These are phyloP conservation scores for Ailanthus altissimus DNA, from an alignment of 345 rosid species.

Conservation along the genomic window DNA sequence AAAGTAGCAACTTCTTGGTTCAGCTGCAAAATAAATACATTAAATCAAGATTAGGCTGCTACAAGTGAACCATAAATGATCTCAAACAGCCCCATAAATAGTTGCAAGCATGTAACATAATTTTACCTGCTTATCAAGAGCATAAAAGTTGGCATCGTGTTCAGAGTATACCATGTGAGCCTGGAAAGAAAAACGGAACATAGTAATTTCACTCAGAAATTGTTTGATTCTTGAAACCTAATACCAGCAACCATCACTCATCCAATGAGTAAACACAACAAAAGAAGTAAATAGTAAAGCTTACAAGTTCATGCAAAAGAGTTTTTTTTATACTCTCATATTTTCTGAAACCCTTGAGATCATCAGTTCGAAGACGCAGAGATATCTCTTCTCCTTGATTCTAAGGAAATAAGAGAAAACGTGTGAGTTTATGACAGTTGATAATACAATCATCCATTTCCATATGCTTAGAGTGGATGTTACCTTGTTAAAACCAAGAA, in stretches of 20 bases:
- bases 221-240: neutral
- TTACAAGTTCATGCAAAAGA: constrained; percentile 92
- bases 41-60: constrained; percentile 9
- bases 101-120: neutral
- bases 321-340: constrained; percentile 88
- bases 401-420: constrained; percentile 37
- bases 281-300: constrained; percentile 20
- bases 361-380: constrained; percentile 94
- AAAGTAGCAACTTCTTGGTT: constrained; percentile 79
- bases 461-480: neutral
- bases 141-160: constrained; percentile 82
- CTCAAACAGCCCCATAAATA: neutral
- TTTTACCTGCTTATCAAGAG: constrained; percentile 81
- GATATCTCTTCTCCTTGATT: constrained; percentile 97
- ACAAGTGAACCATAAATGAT: constrained; percentile 16
- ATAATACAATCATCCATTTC: neutral
- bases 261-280: neutral
- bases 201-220: neutral
- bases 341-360: constrained; percentile 95
- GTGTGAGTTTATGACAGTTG: neutral
- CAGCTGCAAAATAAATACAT: constrained; percentile 47
- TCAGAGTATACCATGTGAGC: constrained; percentile 95
- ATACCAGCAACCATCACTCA: neutral
- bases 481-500: constrained; percentile 94
- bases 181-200: constrained; percentile 44